Conservation (phyloP, 768 basidiomycete genomes). For the Phaeotremella skinneri region DNA sequence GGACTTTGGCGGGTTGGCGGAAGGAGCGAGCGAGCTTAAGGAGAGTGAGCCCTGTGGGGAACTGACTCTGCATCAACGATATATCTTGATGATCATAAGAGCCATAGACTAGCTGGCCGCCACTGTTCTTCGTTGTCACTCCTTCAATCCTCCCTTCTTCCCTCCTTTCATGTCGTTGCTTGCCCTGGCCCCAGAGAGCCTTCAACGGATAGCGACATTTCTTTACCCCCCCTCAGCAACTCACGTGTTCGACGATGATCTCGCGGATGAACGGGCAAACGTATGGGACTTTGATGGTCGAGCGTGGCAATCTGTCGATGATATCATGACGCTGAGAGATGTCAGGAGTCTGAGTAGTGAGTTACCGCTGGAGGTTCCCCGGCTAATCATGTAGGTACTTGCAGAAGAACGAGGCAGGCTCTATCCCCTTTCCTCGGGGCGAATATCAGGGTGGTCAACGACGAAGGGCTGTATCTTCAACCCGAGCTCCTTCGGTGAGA, state of each 20-base stretch:
- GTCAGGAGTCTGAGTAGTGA: constrained; percentile 4
- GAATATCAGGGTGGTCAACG: neutral
- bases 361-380: neutral
- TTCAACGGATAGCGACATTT: constrained; percentile 1
- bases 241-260: constrained; percentile 1
- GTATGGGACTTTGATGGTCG: neutral
- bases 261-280: neutral
- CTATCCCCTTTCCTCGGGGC: neutral
- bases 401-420: neutral
- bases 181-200: constrained; percentile 2
- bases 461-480: neutral
- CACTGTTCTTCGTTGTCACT: neutral
- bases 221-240: neutral
- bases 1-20: no score
- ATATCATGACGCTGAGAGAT: neutral
- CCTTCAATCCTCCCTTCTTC: neutral
- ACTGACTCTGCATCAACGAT: no score
- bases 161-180: neutral
- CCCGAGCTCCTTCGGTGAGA: constrained; percentile 1
- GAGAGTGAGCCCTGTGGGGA: no score
- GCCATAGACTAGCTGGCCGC: neutral
- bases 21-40: no score
- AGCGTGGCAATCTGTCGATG: neutral
- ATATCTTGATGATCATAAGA: no score
- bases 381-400: neutral